Base-by-base conservation (phyloP, 2,329 filamentous ascomycete genomes). In the Trichothecium sympodiale region DNA sequence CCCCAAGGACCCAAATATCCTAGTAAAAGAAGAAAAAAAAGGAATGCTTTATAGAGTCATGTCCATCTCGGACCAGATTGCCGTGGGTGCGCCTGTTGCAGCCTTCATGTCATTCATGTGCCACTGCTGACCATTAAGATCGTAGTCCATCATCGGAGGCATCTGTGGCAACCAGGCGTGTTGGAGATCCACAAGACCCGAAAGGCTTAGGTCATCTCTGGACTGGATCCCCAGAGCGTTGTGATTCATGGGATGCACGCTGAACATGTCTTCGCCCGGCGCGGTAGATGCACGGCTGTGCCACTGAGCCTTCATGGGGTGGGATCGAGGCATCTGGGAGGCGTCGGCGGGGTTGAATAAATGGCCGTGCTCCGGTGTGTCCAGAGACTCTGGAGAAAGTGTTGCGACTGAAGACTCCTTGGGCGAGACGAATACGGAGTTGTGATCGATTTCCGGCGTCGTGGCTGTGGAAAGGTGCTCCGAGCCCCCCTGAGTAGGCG, bases 101-200 rank as follows among this genome's bases (percentile, higher is more conserved):
- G 42, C 33, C 34, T 39, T 42, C 9, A 43, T 35, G n/a, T 45
- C 42, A 3, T 33, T 14, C 53, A 52, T 55, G 34, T 46, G 41
- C 51, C 51, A 55, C 20, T 52, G 51, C 6, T 35, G 39, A 1
- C 40, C 44, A 0, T 43, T 26, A 28, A 53, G 43, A 38, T 55
- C 53, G 30, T 54, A 48, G 37, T 53, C 51, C 46, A 52, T 46
- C 37, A 51, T 41, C 2, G 43, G 39, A n/a, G 46, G 43, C 38
- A 51, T 44, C 37, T 53, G 52, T 38, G 50, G 37, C 15, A 43
- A 49, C 53, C 53, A 56, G 26, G 46, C 33, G 29, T 43, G 46
- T 26, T 49, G 50, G 35, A 53, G 35, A 14, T 46, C 42, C 10
- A 46, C 38, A 23, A 48, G 37, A 29, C 45, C 48, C 14, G 48